Conservation (phyloP, 129 eudicot species). For the Artemisia annua region DNA sequence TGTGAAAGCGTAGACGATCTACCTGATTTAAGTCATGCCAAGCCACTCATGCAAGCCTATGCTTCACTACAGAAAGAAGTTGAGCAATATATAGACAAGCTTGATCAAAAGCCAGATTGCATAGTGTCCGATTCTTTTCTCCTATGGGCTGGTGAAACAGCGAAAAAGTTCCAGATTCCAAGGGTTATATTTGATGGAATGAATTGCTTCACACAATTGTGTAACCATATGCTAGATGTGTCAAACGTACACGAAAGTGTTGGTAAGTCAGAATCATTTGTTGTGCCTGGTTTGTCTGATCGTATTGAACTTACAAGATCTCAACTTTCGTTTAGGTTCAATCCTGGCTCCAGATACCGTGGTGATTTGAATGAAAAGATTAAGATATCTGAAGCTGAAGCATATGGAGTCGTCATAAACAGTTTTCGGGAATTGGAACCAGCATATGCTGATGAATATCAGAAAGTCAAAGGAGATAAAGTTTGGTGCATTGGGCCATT, state of each 20-base stretch:
- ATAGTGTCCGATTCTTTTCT: constrained; percentile 45
- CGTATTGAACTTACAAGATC: constrained; percentile 48
- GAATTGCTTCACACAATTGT: constrained; percentile 56
- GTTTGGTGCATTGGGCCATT: constrained; percentile 53
- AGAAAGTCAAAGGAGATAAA: constrained; percentile 26
- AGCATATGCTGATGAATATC: constrained; percentile 33
- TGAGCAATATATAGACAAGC: constrained; percentile 36
- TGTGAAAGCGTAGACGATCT: constrained; percentile 55
- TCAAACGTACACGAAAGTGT: constrained; percentile 19
- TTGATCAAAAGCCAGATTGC: constrained; percentile 43
- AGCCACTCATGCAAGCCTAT: constrained; percentile 22
- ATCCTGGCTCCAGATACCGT: constrained; percentile 14
- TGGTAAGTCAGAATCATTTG: constrained; percentile 32
- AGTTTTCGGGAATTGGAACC: constrained; percentile 47
- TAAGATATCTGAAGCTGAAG: constrained; percentile 32
- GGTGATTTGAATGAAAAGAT: constrained; percentile 16
- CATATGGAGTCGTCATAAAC: constrained; percentile 41
- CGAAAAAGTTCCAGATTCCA: constrained; percentile 48
- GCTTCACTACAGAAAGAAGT: constrained; percentile 36
- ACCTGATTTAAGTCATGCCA: constrained; percentile 19
- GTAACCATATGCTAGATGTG: constrained; percentile 34
- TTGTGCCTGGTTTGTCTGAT: constrained; percentile 57
- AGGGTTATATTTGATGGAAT: constrained; percentile 58
- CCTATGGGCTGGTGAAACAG: constrained; percentile 45
- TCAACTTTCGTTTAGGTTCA: constrained; percentile 40